A percentile compares a stretch with the other conserved stretches of the same genome.
phyloP scores from a whole-genome alignment of 2,329 filamentous ascomycete species.

The Paecilomyces niveus region DNA sequence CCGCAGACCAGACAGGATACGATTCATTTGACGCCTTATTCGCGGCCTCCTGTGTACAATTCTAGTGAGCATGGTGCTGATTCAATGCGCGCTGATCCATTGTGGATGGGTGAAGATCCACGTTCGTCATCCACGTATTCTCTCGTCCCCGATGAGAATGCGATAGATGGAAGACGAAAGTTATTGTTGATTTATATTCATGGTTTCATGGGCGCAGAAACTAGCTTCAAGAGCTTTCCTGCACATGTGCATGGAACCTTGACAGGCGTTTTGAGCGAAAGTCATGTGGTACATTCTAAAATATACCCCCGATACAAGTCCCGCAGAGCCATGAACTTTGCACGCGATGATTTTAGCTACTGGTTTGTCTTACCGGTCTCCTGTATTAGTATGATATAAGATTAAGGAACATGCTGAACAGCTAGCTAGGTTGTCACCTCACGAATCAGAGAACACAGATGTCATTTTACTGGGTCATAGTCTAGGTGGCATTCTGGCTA shows the following conservation, averaged over 20 bases:
- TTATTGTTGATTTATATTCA: conserved; percentile 79
- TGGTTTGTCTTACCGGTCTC: conserved; percentile 46
- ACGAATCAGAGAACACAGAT: conserved; percentile 68
- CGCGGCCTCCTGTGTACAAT: not conserved
- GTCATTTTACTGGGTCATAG: conserved; percentile 79
- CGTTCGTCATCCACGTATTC: conserved; percentile 2
- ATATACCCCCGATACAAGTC: conserved; percentile 40
- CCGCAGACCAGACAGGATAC: not conserved
- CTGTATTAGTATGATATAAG: not conserved
- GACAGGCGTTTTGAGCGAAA: conserved; percentile 58
- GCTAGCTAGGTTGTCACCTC: conserved; percentile 57
- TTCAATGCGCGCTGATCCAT: conserved; percentile 9
- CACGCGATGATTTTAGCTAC: conserved; percentile 71
- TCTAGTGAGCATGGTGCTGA: conserved; percentile 10
- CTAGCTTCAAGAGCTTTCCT: conserved; percentile 81
- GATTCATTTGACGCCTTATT: not conserved
- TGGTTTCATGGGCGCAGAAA: conserved; percentile 83
- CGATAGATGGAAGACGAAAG: conserved; percentile 32
- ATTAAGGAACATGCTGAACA: not conserved
- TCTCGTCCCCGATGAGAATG: not conserved
- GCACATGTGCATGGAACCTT: conserved; percentile 76
- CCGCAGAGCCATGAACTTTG: conserved; percentile 49
- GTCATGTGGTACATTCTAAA: conserved; percentile 79
- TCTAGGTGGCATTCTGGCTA: conserved; percentile 78
- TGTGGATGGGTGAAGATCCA: not conserved